phyloP scores from a whole-genome alignment of 768 basidiomycete genomes.

The Leucocoprinus sp. region DNA sequence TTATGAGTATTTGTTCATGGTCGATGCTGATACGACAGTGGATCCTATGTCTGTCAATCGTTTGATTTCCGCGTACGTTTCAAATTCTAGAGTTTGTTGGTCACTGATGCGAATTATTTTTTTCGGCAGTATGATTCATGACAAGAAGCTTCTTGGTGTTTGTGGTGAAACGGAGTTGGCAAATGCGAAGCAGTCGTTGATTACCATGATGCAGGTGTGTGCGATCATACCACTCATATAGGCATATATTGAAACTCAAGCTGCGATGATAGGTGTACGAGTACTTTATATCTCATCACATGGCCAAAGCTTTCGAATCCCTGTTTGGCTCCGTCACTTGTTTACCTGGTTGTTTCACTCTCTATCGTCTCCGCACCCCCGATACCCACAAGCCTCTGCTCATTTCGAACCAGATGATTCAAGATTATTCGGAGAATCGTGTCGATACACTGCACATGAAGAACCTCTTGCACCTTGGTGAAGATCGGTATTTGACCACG shows the following conservation, averaged over 20 bases:
- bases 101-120: conserved; percentile 2
- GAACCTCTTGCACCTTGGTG: conserved; percentile 94
- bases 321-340: conserved; percentile 98
- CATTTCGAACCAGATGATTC: conserved; percentile 82
- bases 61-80: conserved; percentile 80
- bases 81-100: neutral
- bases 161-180: conserved; percentile 93
- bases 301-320: conserved; percentile 97
- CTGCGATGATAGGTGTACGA: conserved; percentile 69
- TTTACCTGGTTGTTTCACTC: conserved; percentile 97
- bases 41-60: conserved; percentile 83
- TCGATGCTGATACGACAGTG: conserved; percentile 94
- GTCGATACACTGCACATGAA: conserved; percentile 99
- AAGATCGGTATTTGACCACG: conserved; percentile 98
- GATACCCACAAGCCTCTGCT: conserved; percentile 95
- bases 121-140: conserved; percentile 83
- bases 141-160: conserved; percentile 87
- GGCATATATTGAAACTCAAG: neutral
- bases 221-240: neutral
- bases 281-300: conserved; percentile 98
- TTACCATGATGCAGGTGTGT: conserved; percentile 92
- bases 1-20: conserved; percentile 91
- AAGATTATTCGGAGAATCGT: conserved; percentile 92
- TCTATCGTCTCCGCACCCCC: conserved; percentile 89
- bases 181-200: conserved; percentile 90